Percentiles rank a stretch among this genome's conserved stretches.
Conservation (phyloP, 2,329 filamentous ascomycete species). For the Periconia macrospinosa region DNA sequence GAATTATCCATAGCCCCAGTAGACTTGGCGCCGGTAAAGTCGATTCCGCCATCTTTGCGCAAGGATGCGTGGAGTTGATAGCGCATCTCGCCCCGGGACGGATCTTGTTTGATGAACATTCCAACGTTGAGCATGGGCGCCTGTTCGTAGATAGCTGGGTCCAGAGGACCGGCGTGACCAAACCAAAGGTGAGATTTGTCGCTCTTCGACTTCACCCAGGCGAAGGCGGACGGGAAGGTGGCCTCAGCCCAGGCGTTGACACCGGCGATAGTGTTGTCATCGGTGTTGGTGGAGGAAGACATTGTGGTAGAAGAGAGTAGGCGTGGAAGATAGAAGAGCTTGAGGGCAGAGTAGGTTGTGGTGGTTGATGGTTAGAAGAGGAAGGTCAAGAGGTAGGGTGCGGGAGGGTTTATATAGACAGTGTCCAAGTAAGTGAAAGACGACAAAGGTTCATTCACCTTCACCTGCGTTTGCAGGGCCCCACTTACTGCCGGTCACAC, state of each 20-base stretch:
- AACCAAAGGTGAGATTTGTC: background rate
- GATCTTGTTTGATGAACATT: background rate
- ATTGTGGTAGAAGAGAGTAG: background rate
- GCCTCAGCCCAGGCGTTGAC: background rate
- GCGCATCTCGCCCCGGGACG: background rate
- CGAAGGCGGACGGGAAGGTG: background rate
- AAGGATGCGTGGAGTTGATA: background rate
- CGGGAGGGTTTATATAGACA: background rate
- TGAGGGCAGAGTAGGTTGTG: background rate
- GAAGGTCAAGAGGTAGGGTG: background rate
- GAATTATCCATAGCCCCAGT: no score
- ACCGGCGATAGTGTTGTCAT: background rate
- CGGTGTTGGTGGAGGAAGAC: background rate
- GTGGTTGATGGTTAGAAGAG: background rate
- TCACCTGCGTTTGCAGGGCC: background rate
- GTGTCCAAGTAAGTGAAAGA: background rate
- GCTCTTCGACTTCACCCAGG: background rate
- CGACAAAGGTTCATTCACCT: background rate
- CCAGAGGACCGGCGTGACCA: background rate
- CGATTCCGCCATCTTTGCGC: background rate
- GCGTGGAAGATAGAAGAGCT: no score
- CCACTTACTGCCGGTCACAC: background rate
- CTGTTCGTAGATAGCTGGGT: background rate
- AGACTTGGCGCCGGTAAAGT: background rate
- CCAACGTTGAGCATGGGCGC: background rate